Evolutionary conservation across 108 stramenopile genomes (phyloP).

Genomic region (Nitzschia putrida): DNA sequence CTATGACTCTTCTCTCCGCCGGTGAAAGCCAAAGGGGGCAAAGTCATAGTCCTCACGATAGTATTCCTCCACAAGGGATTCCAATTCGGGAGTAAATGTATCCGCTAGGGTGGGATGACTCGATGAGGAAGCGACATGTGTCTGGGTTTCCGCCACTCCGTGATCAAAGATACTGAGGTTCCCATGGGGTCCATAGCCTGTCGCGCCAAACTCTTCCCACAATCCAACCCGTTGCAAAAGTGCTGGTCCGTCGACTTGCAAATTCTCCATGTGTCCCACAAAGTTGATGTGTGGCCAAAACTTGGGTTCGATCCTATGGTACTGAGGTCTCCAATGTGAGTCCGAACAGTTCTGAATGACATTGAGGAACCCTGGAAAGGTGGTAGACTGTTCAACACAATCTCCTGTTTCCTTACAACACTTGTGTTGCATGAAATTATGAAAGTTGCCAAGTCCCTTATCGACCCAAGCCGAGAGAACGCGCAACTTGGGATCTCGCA

Average conservation of each 20-base stretch:
- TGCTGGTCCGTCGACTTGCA: slow-evolving; percentile 25
- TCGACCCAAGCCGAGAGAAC: slow-evolving; percentile 56
- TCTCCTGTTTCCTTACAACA: slow-evolving; percentile 28
- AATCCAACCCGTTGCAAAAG: slow-evolving; percentile 37
- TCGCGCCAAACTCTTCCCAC: slow-evolving; percentile 42
- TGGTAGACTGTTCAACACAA: slow-evolving; percentile 4
- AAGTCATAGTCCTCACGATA: slow-evolving; percentile 35
- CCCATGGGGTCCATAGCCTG: slow-evolving; percentile 34
- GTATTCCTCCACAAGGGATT: slow-evolving; percentile 35
- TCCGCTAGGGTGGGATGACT: slow-evolving; percentile 15
- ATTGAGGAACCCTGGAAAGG: slow-evolving; percentile 21
- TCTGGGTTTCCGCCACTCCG: neutral
- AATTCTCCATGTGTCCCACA: slow-evolving; percentile 41
- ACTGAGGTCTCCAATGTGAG: slow-evolving; percentile 47
- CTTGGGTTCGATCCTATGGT: slow-evolving; percentile 30
- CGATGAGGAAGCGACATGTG: slow-evolving; percentile 16
- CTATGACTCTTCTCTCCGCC: neutral
- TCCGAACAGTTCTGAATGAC: slow-evolving; percentile 34
- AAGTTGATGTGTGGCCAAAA: slow-evolving; percentile 43
- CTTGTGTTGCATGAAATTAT: slow-evolving; percentile 1
- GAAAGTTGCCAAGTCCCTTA: slow-evolving; percentile 37
- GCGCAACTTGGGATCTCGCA: slow-evolving; percentile 63
- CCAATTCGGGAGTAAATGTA: slow-evolving; percentile 35
- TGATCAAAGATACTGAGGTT: slow-evolving; percentile 38
- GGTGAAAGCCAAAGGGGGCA: neutral